Evolutionary conservation across 2,329 filamentous ascomycete genomes (phyloP), one percentile per base, ranked within the genome.

Genomic region (Zymoseptoria pseudotritici): DNA sequence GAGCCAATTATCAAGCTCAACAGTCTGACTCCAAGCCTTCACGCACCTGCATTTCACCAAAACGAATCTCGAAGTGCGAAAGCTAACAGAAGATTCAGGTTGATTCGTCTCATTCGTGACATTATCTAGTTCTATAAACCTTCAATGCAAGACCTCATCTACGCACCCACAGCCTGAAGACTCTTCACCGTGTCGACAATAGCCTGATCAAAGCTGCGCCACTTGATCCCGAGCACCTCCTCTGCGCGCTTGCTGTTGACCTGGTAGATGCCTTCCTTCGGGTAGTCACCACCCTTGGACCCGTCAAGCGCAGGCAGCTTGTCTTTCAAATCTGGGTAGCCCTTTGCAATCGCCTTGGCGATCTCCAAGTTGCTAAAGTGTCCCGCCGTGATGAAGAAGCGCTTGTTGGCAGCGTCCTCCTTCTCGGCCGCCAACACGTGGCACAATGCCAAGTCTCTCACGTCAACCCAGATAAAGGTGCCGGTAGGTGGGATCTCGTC

Each of bases 151-250:
- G 10, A 11, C 36, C 6, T 17, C 13, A n/a, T 46, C 50, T 73
- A 81, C 56, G 78, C 75, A 0, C 79, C 79, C 53, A 81, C 78
- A 46, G 74, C 75, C 70, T 87, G 80, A 67, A 91, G 72, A 31
- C 82, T 86, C 73, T 83, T 83, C 19, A 87, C 83, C 5, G 83
- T 82, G 73, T 88, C 86, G 20, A 77, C 73, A 57, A 89, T 80
- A 55, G 79, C 82, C 69, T 83, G 75, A 69, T 87, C 81, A 50
- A 90, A 73, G 0, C 73, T 72, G 61, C 70, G 82, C 68, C 85
- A 89, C 67, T 84, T 77, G 22, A 89, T 65, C 0, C 84, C 85
- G 53, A 90, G 66, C 0, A 88, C 66, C 24, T 53, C 52, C 56
- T 83, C 74, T 65, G 76, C 79, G 66, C 80, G 78, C 53, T 71